Conservation (phyloP, 306 rosid species). For the Trifolium fragiferum region DNA sequence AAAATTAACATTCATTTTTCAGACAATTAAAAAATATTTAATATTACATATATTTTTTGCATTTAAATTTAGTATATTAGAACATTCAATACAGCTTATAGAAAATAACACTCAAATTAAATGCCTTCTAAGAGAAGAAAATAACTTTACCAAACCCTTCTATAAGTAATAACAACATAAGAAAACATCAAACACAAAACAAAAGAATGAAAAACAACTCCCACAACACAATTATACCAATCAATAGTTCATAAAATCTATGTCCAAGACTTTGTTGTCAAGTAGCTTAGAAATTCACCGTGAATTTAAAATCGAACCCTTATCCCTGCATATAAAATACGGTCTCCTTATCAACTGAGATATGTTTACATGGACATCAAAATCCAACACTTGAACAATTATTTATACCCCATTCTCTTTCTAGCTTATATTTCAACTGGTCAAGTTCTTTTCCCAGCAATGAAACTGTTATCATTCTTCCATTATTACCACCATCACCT, state of each 20-base stretch:
- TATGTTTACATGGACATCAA: background rate
- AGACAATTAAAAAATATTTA: too few species aligned
- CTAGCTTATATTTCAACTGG: constrained; percentile 49
- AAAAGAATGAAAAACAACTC: background rate
- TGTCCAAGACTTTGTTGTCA: too few species aligned
- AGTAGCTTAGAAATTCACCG: too few species aligned
- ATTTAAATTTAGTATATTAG: too few species aligned
- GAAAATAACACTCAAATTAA: background rate
- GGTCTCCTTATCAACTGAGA: too few species aligned
- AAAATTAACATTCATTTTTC: too few species aligned
- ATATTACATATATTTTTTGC: too few species aligned
- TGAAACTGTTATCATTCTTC: constrained; percentile 52
- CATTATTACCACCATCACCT: constrained; percentile 34
- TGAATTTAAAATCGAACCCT: too few species aligned
- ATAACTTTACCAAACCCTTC: background rate
- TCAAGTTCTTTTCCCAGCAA: constrained; percentile 53
- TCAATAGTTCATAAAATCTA: background rate
- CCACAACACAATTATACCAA: constrained; percentile 5
- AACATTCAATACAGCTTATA: too few species aligned
- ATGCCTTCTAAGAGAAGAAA: background rate
- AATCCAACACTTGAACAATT: background rate
- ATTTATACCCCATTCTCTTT: constrained; percentile 50
- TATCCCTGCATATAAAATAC: too few species aligned
- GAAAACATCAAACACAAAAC: background rate
- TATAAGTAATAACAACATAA: background rate